phyloP scores from a whole-genome alignment of 108 stramenopile genomes.

The Nitzschia inconspicua region DNA sequence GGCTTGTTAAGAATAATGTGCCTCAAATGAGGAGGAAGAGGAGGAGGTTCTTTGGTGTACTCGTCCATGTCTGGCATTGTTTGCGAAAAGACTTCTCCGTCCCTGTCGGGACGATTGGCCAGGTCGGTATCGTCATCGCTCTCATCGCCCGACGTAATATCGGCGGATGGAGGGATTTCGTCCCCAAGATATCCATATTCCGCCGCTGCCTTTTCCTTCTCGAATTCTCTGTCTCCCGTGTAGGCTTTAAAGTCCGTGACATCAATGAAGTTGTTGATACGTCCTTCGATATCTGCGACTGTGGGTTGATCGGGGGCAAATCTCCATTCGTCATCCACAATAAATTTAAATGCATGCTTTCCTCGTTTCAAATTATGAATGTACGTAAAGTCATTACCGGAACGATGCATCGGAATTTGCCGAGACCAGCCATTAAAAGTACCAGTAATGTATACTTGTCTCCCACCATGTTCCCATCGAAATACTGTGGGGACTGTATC shows the following conservation, averaged over 20 bases:
- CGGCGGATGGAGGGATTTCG: constrained; percentile 10
- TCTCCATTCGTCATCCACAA: constrained; percentile 99
- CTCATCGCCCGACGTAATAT: background rate
- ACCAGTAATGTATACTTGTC: constrained; percentile 97
- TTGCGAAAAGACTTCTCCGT: constrained; percentile 87
- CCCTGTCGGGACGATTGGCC: constrained; percentile 43
- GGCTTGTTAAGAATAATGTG: constrained; percentile 99
- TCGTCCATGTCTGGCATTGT: constrained; percentile 94
- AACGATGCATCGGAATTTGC: constrained; percentile 99
- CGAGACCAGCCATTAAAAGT: constrained; percentile 98
- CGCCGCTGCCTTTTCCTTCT: constrained; percentile 74
- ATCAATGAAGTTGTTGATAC: constrained; percentile 99
- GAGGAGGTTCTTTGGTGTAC: constrained; percentile 99
- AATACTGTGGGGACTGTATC: constrained; percentile 96
- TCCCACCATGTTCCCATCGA: constrained; percentile 99
- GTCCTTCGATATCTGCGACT: constrained; percentile 96
- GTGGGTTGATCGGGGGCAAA: constrained; percentile 95
- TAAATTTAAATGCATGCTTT: constrained; percentile 98
- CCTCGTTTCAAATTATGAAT: constrained; percentile 96
- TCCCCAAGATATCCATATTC: constrained; percentile 48
- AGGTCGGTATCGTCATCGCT: constrained; percentile 11
- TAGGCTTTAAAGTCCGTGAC: constrained; percentile 96
- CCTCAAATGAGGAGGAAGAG: constrained; percentile 97
- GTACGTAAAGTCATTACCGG: constrained; percentile 99
- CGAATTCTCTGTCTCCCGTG: constrained; percentile 90